Evolutionary conservation across 2,329 filamentous ascomycete species (phyloP), one percentile per base, ranked within the genome.

Genomic region (Ceratocystis lukuohia): DNA sequence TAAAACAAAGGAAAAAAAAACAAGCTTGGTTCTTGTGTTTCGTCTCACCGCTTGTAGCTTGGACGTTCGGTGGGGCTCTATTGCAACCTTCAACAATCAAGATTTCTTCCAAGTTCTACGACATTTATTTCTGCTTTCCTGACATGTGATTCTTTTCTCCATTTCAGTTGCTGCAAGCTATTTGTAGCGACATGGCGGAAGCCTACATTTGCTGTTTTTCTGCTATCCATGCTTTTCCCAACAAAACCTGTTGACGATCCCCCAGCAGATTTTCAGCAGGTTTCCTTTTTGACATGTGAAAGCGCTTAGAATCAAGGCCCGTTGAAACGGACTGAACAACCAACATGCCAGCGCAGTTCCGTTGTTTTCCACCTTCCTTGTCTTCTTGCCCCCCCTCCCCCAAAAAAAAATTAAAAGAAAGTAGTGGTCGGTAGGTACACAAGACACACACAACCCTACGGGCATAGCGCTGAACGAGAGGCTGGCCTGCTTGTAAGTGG

Each of bases 121-220:
- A 41, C 10, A 12, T 6, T 6, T 28, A 30, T 56, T 15, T 30
- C 20, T 20, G 12, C 10, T 56, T 28, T 25, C 7, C 25, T 57
- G 53, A 7, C 53, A 57, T 57, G 53, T 57, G 53, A 57, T 57
- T 57, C 7, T 57, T 57, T 30, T 57, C 53, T 57, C 53, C 53
- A 57, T 57, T 12, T 41, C 10, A 41, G 53, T 33, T 28, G 25
- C 53, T 57, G 53, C 53, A 57, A 30, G 53, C 28, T 28, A 57
- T 28, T 57, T 57, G 37, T 4, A 41, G 37, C 37, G 12, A 12
- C 37, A 15, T 41, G 37, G 37, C 37, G 37, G 37, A 41, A 41
- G 37, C 10, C 37, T 41, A 15, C 12, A 41, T 41, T 41, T 41
- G 37, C 37, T 4, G 37, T 12, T 10, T 57, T 25, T 57, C 20